These are phyloP conservation scores for Houttuynia cordata DNA, from an alignment of 164 flowering plant genomes.

Conservation along the genomic window DNA sequence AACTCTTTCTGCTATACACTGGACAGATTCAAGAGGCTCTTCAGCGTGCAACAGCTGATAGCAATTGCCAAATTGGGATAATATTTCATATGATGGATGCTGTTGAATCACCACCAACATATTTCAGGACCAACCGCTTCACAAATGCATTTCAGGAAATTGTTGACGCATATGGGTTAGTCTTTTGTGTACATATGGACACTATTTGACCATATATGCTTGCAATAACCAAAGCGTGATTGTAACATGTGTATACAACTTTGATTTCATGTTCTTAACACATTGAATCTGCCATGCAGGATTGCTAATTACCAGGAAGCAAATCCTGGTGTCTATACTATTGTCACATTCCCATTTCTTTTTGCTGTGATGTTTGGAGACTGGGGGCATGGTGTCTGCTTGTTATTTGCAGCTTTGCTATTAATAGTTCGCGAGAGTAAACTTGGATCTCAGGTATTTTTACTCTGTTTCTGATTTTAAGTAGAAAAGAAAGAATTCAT, in stretches of 20 bases:
- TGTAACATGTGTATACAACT: too few species aligned
- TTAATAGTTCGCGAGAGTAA: constrained; percentile 73
- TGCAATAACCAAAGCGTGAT: too few species aligned
- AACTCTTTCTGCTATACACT: neutral
- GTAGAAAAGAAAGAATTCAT: too few species aligned
- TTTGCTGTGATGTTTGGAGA: constrained; percentile 99
- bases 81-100: constrained; percentile 88
- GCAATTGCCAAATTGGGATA: constrained; percentile 88
- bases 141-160: constrained; percentile 89
- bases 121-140: constrained; percentile 69
- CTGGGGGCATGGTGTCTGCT: constrained; percentile 99
- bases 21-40: constrained; percentile 83
- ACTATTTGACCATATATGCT: neutral
- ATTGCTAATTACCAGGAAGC: constrained; percentile 95
- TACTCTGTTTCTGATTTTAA: neutral
- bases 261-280: too few species aligned
- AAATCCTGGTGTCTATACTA: constrained; percentile 90
- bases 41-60: constrained; percentile 91
- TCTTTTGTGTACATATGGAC: neutral
- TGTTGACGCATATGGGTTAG: constrained; percentile 97
- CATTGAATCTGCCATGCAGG: constrained; percentile 30
- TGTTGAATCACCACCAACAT: constrained; percentile 90
- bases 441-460: constrained; percentile 55
- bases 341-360: constrained; percentile 93
- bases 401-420: constrained; percentile 68